A percentile compares a stretch with the other conserved stretches of the same genome.
Conservation (phyloP, 331 rosid species). For the Quercus lobata region DNA sequence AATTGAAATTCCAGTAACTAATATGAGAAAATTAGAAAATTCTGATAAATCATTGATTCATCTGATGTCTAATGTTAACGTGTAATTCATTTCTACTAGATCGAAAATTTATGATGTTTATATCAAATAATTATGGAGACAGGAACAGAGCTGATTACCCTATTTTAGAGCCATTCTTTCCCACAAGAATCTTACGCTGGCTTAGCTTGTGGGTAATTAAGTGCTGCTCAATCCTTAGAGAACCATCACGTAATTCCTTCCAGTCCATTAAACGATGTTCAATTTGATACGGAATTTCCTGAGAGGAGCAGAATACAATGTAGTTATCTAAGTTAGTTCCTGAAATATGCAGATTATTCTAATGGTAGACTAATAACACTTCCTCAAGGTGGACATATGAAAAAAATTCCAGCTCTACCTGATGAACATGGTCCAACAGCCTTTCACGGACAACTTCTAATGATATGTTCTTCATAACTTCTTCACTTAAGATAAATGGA, state of each 20-base stretch:
- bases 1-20: neutral
- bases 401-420: slow-evolving; percentile 42
- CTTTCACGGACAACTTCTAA: slow-evolving; percentile 94
- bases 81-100: no score
- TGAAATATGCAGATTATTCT: slow-evolving; percentile 7
- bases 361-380: neutral
- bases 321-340: slow-evolving; percentile 16
- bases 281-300: slow-evolving; percentile 90
- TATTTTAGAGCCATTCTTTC: slow-evolving; percentile 86
- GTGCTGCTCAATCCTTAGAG: slow-evolving; percentile 91
- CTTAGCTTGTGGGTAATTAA: slow-evolving; percentile 66
- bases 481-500: slow-evolving; percentile 79
- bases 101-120: neutral
- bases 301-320: slow-evolving; percentile 17
- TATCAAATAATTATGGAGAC: neutral
- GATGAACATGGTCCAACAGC: slow-evolving; percentile 89
- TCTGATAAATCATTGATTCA: no score
- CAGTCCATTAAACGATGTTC: slow-evolving; percentile 83
- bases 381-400: neutral
- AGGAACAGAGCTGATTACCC: slow-evolving; percentile 49
- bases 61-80: no score
- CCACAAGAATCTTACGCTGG: slow-evolving; percentile 91
- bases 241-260: slow-evolving; percentile 90
- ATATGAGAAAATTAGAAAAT: neutral
- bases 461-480: slow-evolving; percentile 84